Evolutionary conservation across 1,284 basidiomycete genomes (phyloP).

Genomic region (Neotropicomus parvogracilis): DNA sequence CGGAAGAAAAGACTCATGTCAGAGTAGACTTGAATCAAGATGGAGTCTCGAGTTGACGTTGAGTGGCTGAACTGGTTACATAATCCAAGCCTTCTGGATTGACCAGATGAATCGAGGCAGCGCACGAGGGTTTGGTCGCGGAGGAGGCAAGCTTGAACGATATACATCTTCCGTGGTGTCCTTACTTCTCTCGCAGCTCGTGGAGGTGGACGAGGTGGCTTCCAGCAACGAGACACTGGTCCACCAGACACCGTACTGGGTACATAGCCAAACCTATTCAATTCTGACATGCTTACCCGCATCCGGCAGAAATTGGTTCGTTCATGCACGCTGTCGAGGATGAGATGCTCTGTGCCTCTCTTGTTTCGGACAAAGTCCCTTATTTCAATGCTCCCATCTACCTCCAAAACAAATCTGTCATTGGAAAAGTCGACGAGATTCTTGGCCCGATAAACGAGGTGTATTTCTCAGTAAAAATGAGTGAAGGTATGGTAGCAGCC

Average conservation of each 20-base stretch:
- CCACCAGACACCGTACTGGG: slow-evolving; percentile 85
- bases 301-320: slow-evolving; percentile 70
- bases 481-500: slow-evolving; percentile 90
- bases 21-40: background rate
- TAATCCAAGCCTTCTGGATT: slow-evolving; percentile 9
- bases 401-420: slow-evolving; percentile 94
- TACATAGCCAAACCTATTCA: slow-evolving; percentile 28
- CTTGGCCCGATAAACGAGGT: slow-evolving; percentile 98
- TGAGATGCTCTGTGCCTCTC: slow-evolving; percentile 94
- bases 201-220: slow-evolving; percentile 63
- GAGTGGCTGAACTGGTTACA: slow-evolving; percentile 4
- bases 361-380: slow-evolving; percentile 87
- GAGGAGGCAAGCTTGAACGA: slow-evolving; percentile 36
- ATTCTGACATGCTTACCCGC: slow-evolving; percentile 2
- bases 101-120: slow-evolving; percentile 49
- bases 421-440: slow-evolving; percentile 96
- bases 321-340: slow-evolving; percentile 96
- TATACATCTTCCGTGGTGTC: slow-evolving; percentile 1
- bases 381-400: slow-evolving; percentile 99
- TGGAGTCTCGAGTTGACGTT: too few species aligned
- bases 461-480: slow-evolving; percentile 98
- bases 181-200: slow-evolving; percentile 35
- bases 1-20: slow-evolving; percentile 35
- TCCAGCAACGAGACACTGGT: slow-evolving; percentile 69
- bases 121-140: slow-evolving; percentile 43